These are phyloP conservation scores for Sanghuangporus weigelae DNA, from an alignment of 1,284 basidiomycete genomes.

Conservation along the genomic window DNA sequence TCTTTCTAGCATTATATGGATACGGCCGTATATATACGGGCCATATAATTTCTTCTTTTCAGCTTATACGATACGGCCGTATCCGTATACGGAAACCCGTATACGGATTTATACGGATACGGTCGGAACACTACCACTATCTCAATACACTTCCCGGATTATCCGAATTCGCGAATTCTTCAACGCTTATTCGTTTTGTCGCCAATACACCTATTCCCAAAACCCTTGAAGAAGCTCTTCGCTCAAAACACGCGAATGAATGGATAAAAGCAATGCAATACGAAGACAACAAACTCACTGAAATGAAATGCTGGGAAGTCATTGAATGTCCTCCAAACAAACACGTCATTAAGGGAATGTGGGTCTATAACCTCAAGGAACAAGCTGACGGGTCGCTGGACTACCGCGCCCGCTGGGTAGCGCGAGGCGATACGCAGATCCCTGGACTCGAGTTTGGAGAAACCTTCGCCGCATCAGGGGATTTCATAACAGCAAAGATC, in stretches of 20 bases:
- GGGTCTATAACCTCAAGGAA: conserved; percentile 23
- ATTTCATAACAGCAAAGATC: not conserved
- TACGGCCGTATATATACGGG: too few relatives aligned
- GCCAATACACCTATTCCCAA: not conserved
- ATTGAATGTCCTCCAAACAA: not conserved
- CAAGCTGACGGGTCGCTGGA: conserved; percentile 20
- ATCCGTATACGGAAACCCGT: too few relatives aligned
- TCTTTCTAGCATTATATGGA: too few relatives aligned
- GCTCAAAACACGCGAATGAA: not conserved
- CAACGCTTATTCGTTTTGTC: too few relatives aligned
- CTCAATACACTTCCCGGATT: not conserved
- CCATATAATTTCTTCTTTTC: too few relatives aligned
- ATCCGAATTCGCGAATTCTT: not conserved
- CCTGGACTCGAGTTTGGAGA: not conserved
- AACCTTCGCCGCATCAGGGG: not conserved
- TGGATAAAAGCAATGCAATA: not conserved
- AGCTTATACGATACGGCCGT: too few relatives aligned
- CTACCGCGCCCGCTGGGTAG: conserved; percentile 22
- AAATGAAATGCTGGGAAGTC: not conserved
- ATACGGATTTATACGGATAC: too few relatives aligned
- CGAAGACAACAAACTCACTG: not conserved
- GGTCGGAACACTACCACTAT: too few relatives aligned
- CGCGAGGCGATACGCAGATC: conserved; percentile 25
- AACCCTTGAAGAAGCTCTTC: not conserved
- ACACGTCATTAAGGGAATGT: conserved; percentile 13